Evolutionary conservation across 805 yeast genomes (phyloP).

Genomic region (Myxozyma neglecta): DNA sequence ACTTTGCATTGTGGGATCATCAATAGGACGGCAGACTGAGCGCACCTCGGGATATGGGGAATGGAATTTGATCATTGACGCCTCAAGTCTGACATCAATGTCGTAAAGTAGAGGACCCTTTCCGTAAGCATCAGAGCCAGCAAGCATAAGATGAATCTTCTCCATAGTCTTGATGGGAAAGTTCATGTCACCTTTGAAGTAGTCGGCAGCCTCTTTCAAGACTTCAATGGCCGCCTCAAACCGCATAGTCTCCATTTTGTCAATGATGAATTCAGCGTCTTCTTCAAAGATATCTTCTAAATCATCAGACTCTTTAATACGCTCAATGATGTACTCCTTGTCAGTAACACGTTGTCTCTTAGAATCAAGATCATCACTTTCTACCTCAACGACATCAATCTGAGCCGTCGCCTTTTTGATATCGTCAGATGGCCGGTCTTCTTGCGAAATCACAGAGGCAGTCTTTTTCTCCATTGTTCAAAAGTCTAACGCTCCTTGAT

Average conservation of each 20-base stretch:
- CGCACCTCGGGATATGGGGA: slow-evolving; percentile 63
- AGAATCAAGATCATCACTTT: background rate
- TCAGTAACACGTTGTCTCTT: background rate
- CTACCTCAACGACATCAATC: background rate
- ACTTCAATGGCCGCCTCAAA: slow-evolving; percentile 42
- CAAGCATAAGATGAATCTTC: slow-evolving; percentile 35
- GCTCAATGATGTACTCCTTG: slow-evolving; percentile 7
- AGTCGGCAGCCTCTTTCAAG: slow-evolving; percentile 42
- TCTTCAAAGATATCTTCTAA: slow-evolving; percentile 10
- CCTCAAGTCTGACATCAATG: slow-evolving; percentile 46
- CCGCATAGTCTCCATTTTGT: slow-evolving; percentile 2
- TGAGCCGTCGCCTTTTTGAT: background rate
- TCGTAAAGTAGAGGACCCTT: slow-evolving; percentile 8
- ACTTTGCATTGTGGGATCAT: slow-evolving; percentile 48
- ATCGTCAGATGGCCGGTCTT: background rate
- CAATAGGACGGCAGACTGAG: slow-evolving; percentile 35
- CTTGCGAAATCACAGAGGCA: background rate
- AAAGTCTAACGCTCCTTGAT: too few relatives aligned
- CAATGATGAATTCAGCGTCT: slow-evolving; percentile 16
- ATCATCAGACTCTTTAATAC: slow-evolving; percentile 14
- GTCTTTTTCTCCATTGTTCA: background rate
- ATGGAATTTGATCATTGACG: slow-evolving; percentile 45
- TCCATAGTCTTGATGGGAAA: slow-evolving; percentile 44
- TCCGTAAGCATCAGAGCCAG: slow-evolving; percentile 19
- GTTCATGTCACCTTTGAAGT: slow-evolving; percentile 49